Evolutionary conservation across 768 basidiomycete genomes (phyloP).

Genomic region (Serendipita sp.): DNA sequence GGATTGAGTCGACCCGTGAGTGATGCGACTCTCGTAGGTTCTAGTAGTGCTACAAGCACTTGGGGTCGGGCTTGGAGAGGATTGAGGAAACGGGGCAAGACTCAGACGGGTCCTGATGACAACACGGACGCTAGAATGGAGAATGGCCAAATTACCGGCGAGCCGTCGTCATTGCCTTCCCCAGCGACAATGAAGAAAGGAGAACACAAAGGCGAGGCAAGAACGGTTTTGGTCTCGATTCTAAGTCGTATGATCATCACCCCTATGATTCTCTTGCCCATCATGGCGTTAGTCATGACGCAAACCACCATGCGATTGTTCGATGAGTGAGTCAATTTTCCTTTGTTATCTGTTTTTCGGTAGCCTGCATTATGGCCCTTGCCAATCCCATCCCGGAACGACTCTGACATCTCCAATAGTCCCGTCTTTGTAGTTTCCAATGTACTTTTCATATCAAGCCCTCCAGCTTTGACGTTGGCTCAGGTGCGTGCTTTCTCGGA

Average conservation of each 20-base stretch:
- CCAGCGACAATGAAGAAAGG: slow-evolving; percentile 7
- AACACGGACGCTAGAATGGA: neutral
- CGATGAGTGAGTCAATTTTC: slow-evolving; percentile 46
- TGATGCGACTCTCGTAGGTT: neutral
- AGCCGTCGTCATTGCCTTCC: slow-evolving; percentile 13
- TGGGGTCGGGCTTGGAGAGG: neutral
- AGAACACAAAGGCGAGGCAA: slow-evolving; percentile 45
- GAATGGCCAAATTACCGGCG: slow-evolving; percentile 12
- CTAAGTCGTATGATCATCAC: slow-evolving; percentile 75
- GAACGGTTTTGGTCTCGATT: slow-evolving; percentile 73
- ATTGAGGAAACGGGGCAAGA: slow-evolving; percentile 9
- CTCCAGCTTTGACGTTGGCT: slow-evolving; percentile 61
- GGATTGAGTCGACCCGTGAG: neutral
- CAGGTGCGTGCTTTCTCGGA: slow-evolving; percentile 23
- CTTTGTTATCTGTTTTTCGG: neutral
- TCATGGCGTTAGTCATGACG: slow-evolving; percentile 48
- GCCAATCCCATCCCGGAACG: no score
- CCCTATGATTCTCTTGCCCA: slow-evolving; percentile 60
- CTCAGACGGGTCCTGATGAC: slow-evolving; percentile 21
- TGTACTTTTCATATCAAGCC: slow-evolving; percentile 66
- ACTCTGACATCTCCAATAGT: slow-evolving; percentile 24
- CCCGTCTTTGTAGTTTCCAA: slow-evolving; percentile 80
- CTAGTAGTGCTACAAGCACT: neutral
- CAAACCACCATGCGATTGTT: slow-evolving; percentile 48
- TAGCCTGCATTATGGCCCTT: neutral